These are phyloP conservation scores for Leccinum holopus DNA, from an alignment of 1,284 basidiomycete species.

Conservation along the genomic window DNA sequence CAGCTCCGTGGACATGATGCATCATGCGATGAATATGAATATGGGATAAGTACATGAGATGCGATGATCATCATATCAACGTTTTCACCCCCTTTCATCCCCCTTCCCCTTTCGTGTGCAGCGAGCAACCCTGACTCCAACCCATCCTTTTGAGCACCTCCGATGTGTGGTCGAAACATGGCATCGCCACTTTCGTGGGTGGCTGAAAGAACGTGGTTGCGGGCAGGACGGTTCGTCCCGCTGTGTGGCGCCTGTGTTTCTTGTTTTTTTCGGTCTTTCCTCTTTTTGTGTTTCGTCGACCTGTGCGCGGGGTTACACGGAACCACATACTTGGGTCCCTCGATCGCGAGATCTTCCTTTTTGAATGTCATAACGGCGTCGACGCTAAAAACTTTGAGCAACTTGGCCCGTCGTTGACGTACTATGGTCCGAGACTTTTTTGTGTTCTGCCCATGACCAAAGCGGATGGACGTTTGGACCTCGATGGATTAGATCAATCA, in stretches of 20 bases:
- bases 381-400: conserved; percentile 11
- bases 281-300: not conserved
- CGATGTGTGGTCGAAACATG: conserved; percentile 7
- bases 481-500: not conserved
- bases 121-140: not conserved
- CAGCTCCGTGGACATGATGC: conserved; percentile 17
- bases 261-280: not conserved
- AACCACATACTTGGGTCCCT: not conserved
- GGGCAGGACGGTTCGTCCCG: conserved; percentile 17
- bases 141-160: conserved; percentile 12
- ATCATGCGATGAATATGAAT: not conserved
- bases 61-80: not conserved
- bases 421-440: not conserved
- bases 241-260: conserved; percentile 20
- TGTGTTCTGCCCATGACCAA: not conserved
- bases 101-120: not conserved
- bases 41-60: not conserved
- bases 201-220: conserved; percentile 25
- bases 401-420: conserved; percentile 1
- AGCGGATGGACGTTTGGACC: not conserved
- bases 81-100: not conserved
- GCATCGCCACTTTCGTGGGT: conserved; percentile 17
- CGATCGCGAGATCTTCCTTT: conserved; percentile 6
- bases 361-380: conserved; percentile 9
- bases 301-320: not conserved